Percentiles rank a stretch among this genome's conserved stretches.
phyloP scores from a whole-genome alignment of 164 flowering plant species.

The Stephania yunnanensis region DNA sequence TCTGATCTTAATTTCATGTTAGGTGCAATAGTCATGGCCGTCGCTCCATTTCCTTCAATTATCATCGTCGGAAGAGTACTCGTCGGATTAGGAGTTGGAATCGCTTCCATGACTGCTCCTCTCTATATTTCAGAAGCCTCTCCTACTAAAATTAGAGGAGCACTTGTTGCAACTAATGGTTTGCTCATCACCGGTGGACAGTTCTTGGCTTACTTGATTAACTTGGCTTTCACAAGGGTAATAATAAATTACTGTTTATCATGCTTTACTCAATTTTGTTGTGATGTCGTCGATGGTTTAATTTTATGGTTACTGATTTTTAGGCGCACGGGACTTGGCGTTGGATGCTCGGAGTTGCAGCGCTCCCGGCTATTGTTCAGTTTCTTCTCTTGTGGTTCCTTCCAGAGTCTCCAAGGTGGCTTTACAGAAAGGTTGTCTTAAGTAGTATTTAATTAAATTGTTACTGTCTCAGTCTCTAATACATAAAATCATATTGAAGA shows the following conservation, averaged over 20 bases:
- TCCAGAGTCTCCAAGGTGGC: slow-evolving; percentile 95
- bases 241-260: background rate
- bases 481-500: background rate
- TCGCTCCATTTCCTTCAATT: slow-evolving; percentile 47
- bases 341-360: slow-evolving; percentile 95
- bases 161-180: slow-evolving; percentile 78
- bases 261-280: background rate
- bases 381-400: slow-evolving; percentile 59
- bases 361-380: slow-evolving; percentile 66
- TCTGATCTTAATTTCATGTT: slow-evolving; percentile 72
- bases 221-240: slow-evolving; percentile 69
- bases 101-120: slow-evolving; percentile 94
- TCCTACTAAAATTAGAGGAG: slow-evolving; percentile 84
- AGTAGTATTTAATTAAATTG: background rate
- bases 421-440: slow-evolving; percentile 54
- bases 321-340: slow-evolving; percentile 77
- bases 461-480: background rate
- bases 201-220: slow-evolving; percentile 69
- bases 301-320: slow-evolving; percentile 9
- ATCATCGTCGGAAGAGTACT: slow-evolving; percentile 72
- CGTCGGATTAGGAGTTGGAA: slow-evolving; percentile 84
- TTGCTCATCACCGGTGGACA: slow-evolving; percentile 84
- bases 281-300: background rate
- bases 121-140: slow-evolving; percentile 90
- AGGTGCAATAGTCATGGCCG: slow-evolving; percentile 81